Evolutionary conservation across 2,329 filamentous ascomycete genomes (phyloP).

Genomic region (Diaporthe citrichinensis): DNA sequence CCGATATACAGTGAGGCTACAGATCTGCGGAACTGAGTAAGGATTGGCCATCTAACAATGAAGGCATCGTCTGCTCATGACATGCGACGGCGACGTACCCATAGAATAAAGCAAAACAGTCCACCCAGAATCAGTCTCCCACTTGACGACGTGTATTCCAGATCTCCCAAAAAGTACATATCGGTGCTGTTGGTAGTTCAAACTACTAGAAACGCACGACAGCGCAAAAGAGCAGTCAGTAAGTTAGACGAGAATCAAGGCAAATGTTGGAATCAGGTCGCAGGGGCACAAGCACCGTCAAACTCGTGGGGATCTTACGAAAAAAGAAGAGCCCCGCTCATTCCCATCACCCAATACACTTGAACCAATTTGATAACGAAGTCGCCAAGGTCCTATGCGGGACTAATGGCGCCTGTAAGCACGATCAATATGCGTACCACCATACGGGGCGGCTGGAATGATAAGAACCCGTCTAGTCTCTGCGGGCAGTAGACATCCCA

Average conservation of each 20-base stretch:
- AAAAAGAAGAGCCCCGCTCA: background rate
- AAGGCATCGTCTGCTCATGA: too few relatives aligned
- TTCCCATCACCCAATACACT: background rate
- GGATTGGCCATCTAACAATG: rapidly evolving
- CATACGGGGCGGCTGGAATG: background rate
- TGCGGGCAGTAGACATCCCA: too few relatives aligned
- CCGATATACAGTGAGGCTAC: background rate
- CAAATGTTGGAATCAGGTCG: rapidly evolving
- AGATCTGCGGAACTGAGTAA: background rate
- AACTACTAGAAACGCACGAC: background rate
- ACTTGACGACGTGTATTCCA: background rate
- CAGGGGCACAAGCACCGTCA: rapidly evolving
- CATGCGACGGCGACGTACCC: background rate
- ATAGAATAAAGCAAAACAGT: background rate
- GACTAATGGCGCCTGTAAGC: background rate
- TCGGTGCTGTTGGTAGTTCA: background rate
- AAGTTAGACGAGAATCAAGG: too few relatives aligned
- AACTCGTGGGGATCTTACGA: rapidly evolving
- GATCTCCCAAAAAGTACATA: background rate
- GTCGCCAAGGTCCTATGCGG: background rate
- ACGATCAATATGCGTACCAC: background rate
- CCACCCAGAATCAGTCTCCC: background rate
- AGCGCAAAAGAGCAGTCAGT: too few relatives aligned
- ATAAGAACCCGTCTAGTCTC: background rate
- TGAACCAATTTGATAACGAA: background rate